A percentile compares a stretch with the other conserved stretches of the same genome.
These are phyloP conservation scores for Phytophthora sp. DNA, from an alignment of 352 stramenopile species.

Conservation along the genomic window DNA sequence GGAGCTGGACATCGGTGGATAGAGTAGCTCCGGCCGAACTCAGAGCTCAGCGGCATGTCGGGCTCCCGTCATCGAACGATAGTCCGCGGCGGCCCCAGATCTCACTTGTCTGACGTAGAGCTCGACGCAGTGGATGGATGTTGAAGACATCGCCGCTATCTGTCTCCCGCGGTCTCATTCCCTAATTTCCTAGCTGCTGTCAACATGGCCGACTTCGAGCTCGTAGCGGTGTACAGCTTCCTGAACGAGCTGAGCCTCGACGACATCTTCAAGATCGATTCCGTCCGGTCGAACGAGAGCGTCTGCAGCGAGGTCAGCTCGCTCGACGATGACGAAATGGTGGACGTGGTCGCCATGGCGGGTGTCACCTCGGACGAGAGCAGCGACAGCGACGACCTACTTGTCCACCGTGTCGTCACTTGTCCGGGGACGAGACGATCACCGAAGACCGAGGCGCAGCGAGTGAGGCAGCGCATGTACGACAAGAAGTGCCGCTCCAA, in stretches of 20 bases:
- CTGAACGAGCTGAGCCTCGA: slow-evolving; percentile 33
- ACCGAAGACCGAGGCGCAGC: slow-evolving; percentile 13
- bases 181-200: slow-evolving; percentile 5
- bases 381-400: slow-evolving; percentile 22
- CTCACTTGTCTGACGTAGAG: too few relatives aligned
- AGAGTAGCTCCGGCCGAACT: neutral
- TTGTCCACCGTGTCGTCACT: neutral
- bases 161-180: slow-evolving; percentile 10
- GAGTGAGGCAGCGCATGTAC: slow-evolving; percentile 24
- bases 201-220: slow-evolving; percentile 23
- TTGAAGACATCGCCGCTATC: neutral
- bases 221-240: slow-evolving; percentile 32
- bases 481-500: slow-evolving; percentile 28
- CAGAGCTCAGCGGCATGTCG: too few relatives aligned
- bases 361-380: slow-evolving; percentile 23
- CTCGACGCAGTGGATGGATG: too few relatives aligned
- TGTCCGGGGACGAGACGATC: neutral
- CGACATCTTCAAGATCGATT: slow-evolving; percentile 27
- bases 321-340: neutral
- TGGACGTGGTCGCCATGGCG: slow-evolving; percentile 1
- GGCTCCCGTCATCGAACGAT: too few relatives aligned
- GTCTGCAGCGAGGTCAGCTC: slow-evolving; percentile 2
- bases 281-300: slow-evolving; percentile 1
- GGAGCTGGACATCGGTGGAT: neutral
- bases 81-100: slow-evolving; percentile 18